phyloP scores from a whole-genome alignment of 495 filamentous ascomycete species.

The Parmelia sp. region DNA sequence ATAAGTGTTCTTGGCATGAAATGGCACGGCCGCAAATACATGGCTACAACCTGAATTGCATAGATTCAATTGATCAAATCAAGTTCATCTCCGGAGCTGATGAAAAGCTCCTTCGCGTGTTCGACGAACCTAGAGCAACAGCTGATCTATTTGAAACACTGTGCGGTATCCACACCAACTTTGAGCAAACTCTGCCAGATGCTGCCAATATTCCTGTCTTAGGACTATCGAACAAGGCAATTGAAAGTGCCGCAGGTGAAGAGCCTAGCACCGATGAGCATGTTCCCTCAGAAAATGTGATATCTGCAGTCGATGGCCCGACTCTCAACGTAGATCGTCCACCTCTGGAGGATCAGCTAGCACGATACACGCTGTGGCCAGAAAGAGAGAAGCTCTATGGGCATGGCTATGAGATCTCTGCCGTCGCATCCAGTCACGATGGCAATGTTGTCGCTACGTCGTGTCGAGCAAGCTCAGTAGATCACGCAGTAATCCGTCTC shows the following conservation, averaged over 20 bases:
- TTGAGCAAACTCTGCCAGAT: conserved; percentile 58
- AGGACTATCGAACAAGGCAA: conserved; percentile 92
- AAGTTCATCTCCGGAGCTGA: conserved; percentile 94
- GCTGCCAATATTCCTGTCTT: conserved; percentile 90
- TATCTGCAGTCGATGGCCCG: conserved; percentile 25
- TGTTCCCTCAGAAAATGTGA: conserved; percentile 24
- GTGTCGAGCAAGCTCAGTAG: conserved; percentile 82
- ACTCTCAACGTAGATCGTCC: conserved; percentile 54
- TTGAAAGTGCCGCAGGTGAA: conserved; percentile 53
- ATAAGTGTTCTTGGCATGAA: conserved; percentile 74
- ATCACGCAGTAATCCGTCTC: conserved; percentile 89
- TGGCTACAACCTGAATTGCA: conserved; percentile 95
- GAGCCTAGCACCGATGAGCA: conserved; percentile 32
- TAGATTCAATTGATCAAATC: conserved; percentile 61
- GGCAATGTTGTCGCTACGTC: conserved; percentile 78
- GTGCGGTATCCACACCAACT: conserved; percentile 48
- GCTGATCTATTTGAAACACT: conserved; percentile 65
- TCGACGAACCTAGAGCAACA: conserved; percentile 80
- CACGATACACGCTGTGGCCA: conserved; percentile 89
- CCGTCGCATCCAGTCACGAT: conserved; percentile 72
- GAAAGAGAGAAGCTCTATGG: conserved; percentile 96
- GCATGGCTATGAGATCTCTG: conserved; percentile 96
- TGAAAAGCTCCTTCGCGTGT: conserved; percentile 93
- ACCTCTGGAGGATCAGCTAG: conserved; percentile 81
- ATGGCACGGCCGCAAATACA: conserved; percentile 94